phyloP scores from a whole-genome alignment of 257 asterid genomes.

The Penstemon eatonii region DNA sequence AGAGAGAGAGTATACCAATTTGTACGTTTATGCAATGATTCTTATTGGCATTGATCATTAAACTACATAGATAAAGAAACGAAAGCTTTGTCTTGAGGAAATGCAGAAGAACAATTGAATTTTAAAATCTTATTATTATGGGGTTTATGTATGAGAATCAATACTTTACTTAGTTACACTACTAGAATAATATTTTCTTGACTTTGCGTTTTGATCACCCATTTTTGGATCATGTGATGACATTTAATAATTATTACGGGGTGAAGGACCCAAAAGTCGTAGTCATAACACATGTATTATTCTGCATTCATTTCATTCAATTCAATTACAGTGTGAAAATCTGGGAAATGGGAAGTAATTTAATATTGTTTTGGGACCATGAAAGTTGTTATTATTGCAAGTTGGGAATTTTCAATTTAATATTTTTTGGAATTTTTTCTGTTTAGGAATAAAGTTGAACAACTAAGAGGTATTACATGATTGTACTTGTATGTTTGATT shows the following conservation, averaged over 20 bases:
- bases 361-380: too few relatives aligned
- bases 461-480: too few relatives aligned
- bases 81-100: constrained; percentile 35
- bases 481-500: too few relatives aligned
- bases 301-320: constrained; percentile 5
- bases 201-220: constrained; percentile 23
- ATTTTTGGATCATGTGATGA: constrained; percentile 38
- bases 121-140: constrained; percentile 28
- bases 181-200: background rate
- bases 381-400: too few relatives aligned
- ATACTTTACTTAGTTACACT: constrained; percentile 31
- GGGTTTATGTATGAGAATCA: constrained; percentile 32
- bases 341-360: constrained; percentile 25
- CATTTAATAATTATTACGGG: constrained; percentile 17
- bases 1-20: constrained; percentile 22
- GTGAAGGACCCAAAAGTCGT: constrained; percentile 10
- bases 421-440: too few relatives aligned
- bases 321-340: constrained; percentile 15
- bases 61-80: constrained; percentile 20
- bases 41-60: constrained; percentile 21
- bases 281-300: constrained; percentile 35
- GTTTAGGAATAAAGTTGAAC: too few relatives aligned
- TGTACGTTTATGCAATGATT: constrained; percentile 29
- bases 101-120: constrained; percentile 15
- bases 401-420: too few relatives aligned